Percentiles rank a stretch among this genome's conserved stretches.
These are phyloP conservation scores for Phyllosticta citriasiana DNA, from an alignment of 2,329 filamentous ascomycete genomes.

Conservation along the genomic window DNA sequence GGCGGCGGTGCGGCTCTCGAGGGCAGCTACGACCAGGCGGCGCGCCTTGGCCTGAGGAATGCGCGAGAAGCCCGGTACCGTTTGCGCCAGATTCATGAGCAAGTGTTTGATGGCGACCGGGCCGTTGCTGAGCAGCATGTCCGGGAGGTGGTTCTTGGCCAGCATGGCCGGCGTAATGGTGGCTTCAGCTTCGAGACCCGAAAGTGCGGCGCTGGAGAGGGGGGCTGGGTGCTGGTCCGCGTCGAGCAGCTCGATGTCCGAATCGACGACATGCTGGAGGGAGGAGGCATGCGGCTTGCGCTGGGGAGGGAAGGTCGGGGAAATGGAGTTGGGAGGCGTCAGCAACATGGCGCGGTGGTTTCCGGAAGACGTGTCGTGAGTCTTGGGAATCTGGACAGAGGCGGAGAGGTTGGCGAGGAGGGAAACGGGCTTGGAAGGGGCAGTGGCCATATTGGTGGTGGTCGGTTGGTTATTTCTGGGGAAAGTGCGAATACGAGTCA, in stretches of 20 bases:
- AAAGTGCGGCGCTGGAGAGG: constrained; percentile 42
- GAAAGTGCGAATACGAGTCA: constrained; percentile 20
- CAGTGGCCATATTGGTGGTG: constrained; percentile 24
- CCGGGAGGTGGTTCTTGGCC: constrained; percentile 80
- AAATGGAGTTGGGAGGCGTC: constrained; percentile 93
- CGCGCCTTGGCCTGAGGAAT: constrained; percentile 85
- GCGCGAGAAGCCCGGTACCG: constrained; percentile 82
- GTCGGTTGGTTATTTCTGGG: constrained; percentile 11
- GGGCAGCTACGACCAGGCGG: constrained; percentile 79
- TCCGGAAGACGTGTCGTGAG: constrained; percentile 20
- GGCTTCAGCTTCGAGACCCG: constrained; percentile 59
- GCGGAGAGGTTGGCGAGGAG: constrained; percentile 27
- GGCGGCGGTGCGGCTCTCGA: constrained; percentile 56
- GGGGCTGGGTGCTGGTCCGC: constrained; percentile 30
- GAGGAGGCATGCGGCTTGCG: constrained; percentile 58
- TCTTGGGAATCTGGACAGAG: constrained; percentile 19
- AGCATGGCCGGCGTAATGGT: constrained; percentile 78
- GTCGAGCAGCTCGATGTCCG: constrained; percentile 78
- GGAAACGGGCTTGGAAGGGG: constrained; percentile 26
- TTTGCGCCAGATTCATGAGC: constrained; percentile 87
- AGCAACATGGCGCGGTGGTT: constrained; percentile 47
- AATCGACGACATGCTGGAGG: constrained; percentile 53
- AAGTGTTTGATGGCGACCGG: constrained; percentile 90
- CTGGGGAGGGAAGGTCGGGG: constrained; percentile 65
- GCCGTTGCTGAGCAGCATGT: constrained; percentile 80